These are phyloP conservation scores for Ceratocystis colombiana DNA, from an alignment of 2,329 filamentous ascomycete species.

Conservation along the genomic window DNA sequence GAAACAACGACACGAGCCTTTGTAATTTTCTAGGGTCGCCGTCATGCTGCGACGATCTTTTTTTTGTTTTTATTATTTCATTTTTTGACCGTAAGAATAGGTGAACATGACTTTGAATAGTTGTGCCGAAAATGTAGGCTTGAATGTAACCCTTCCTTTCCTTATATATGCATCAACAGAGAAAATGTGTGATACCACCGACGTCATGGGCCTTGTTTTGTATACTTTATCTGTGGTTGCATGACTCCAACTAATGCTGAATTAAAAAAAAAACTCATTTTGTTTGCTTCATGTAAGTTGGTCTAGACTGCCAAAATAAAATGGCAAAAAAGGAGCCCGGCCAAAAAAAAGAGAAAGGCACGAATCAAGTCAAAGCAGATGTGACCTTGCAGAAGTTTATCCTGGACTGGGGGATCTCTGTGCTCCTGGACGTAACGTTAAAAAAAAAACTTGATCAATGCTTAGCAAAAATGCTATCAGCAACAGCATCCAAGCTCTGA, in stretches of 20 bases:
- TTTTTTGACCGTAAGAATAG: too few species aligned
- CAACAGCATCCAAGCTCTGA: neutral
- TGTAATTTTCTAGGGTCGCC: too few species aligned
- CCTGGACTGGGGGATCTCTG: neutral
- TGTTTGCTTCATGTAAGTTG: neutral
- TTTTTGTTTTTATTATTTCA: too few species aligned
- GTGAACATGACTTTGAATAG: neutral
- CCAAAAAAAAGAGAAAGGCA: constrained; percentile 4
- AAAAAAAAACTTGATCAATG: constrained; percentile 6
- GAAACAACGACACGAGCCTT: neutral
- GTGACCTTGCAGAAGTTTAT: constrained; percentile 9
- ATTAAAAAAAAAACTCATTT: neutral
- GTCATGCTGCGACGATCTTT: too few species aligned
- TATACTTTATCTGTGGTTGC: neutral
- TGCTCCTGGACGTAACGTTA: constrained; percentile 14
- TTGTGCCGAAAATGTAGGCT: neutral
- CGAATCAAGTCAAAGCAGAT: constrained; percentile 7
- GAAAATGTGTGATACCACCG: neutral
- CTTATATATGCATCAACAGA: neutral
- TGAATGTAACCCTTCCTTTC: neutral
- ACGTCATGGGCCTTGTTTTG: neutral
- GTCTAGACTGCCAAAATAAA: neutral
- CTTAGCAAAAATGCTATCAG: neutral
- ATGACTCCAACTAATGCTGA: neutral
- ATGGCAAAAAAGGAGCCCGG: neutral